Evolutionary conservation across 192 early-diverging fungal species (phyloP).

Genomic region (Entomortierella beljakovae): DNA sequence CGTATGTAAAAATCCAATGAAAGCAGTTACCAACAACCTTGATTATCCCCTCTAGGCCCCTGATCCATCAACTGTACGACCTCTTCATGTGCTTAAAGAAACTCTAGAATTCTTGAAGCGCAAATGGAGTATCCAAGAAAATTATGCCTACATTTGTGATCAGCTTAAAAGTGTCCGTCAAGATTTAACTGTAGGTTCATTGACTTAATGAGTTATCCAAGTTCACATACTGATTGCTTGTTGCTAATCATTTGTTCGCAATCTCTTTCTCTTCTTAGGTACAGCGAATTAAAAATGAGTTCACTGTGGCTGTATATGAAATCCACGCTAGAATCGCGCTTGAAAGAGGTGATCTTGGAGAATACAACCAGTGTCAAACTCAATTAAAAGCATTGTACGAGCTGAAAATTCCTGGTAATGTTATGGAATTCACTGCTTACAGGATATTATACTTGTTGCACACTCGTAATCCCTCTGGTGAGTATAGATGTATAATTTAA

Average conservation of each 20-base stretch:
- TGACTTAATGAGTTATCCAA: background rate
- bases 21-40: background rate
- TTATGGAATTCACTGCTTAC: slow-evolving; percentile 95
- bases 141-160: slow-evolving; percentile 97
- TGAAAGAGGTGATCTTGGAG: slow-evolving; percentile 96
- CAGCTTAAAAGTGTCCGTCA: slow-evolving; percentile 97
- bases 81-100: slow-evolving; percentile 78
- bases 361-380: slow-evolving; percentile 98
- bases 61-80: slow-evolving; percentile 94
- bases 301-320: slow-evolving; percentile 96
- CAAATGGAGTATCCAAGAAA: slow-evolving; percentile 86
- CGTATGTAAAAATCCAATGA: too few relatives aligned
- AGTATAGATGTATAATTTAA: background rate
- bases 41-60: slow-evolving; percentile 69
- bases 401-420: slow-evolving; percentile 74
- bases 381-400: slow-evolving; percentile 92
- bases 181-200: slow-evolving; percentile 84
- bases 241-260: background rate
- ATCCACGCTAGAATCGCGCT: slow-evolving; percentile 95
- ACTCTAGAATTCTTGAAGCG: slow-evolving; percentile 81
- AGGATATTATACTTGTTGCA: slow-evolving; percentile 92
- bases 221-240: background rate
- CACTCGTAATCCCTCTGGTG: slow-evolving; percentile 87
- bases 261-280: slow-evolving; percentile 58
- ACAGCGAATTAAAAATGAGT: slow-evolving; percentile 93